Evolutionary conservation across 2,329 filamentous ascomycete species (phyloP), one percentile per base, ranked within the genome.

Genomic region (Neofusicoccum sp.): DNA sequence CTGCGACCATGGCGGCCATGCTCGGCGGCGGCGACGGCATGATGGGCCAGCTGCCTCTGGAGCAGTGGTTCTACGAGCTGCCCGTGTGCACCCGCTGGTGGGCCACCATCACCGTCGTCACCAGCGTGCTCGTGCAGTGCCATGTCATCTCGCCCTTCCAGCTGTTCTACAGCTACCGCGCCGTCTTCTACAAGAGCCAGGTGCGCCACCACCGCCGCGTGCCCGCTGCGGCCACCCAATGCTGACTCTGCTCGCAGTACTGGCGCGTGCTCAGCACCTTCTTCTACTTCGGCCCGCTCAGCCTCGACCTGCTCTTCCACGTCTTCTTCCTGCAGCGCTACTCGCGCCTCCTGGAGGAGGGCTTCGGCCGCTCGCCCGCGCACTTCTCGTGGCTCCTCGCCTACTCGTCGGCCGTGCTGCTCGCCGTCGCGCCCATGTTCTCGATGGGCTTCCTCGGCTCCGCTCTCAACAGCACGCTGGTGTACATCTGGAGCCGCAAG

Each of bases 31-130:
- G 68, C 36, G 78, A 74, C 66, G 77, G 75, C 64, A 71, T 80
- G 64, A 80, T 80, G 66, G 81, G 82, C 62, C 84, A 85, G 66
- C 83, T 97, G 72, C 95, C 94, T 45, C 84, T 99, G 6, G 95
- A 98, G 78, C 90, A 94, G 69, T 99, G 95, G 95, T 98, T 97
- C 78, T 97, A 92, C 85, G 95, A 99, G 77, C 97, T 97, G 90
- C 95, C 95, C 3, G 87, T 95, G 31, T 96, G 93, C 78, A 99
- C 95, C 41, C 84, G 95, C 66, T 96, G 91, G 89, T 99, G 95
- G 95, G 98, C 95, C 28, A 93, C 92, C 29, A 93, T 93, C 4
- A 96, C 93, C 0, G 88, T 98, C 45, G 81, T 92, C 64, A 95
- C 90, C 9, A 96, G 93, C 69, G 87, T 93, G 14, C 81, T 98